A percentile compares a stretch with the other conserved stretches of the same genome.
Evolutionary conservation across 2,329 filamentous ascomycete genomes (phyloP).

Genomic region (Periconia macrospinosa): DNA sequence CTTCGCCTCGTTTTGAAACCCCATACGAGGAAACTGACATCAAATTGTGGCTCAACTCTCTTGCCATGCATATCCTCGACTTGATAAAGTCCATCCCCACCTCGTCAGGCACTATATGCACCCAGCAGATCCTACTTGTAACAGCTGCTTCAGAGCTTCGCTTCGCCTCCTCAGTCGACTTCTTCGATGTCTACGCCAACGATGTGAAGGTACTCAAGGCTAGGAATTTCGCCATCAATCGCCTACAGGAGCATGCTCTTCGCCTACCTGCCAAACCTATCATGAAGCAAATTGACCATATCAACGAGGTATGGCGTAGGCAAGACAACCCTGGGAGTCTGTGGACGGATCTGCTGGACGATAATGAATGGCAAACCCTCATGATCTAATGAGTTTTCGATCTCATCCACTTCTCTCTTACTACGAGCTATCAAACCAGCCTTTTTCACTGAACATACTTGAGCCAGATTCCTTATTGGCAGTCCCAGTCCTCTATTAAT

Average conservation of each 20-base stretch:
- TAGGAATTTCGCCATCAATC: conserved; percentile 53
- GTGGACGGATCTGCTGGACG: conserved; percentile 61
- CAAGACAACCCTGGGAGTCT: conserved; percentile 56
- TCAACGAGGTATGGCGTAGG: conserved; percentile 57
- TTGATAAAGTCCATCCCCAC: conserved; percentile 54
- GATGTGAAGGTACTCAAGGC: conserved; percentile 49
- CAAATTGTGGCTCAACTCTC: conserved; percentile 52
- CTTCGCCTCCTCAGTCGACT: conserved; percentile 43
- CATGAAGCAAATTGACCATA: conserved; percentile 52
- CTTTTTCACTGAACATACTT: not conserved
- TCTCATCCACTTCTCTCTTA: not conserved
- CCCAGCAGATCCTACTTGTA: conserved; percentile 57
- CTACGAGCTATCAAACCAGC: too few species aligned
- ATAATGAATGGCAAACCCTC: conserved; percentile 60
- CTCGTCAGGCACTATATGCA: conserved; percentile 56
- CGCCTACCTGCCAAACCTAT: conserved; percentile 57
- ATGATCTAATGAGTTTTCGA: conserved; percentile 46
- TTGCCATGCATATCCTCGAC: conserved; percentile 55
- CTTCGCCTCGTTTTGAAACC: conserved; percentile 36
- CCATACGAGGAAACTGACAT: conserved; percentile 36
- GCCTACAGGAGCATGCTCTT: conserved; percentile 50
- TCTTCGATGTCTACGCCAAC: conserved; percentile 45
- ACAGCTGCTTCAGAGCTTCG: conserved; percentile 55
- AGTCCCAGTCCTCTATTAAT: not conserved
- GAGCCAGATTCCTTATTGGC: not conserved